Base-by-base conservation (phyloP, 306 rosid species). In the Betula pendula region DNA sequence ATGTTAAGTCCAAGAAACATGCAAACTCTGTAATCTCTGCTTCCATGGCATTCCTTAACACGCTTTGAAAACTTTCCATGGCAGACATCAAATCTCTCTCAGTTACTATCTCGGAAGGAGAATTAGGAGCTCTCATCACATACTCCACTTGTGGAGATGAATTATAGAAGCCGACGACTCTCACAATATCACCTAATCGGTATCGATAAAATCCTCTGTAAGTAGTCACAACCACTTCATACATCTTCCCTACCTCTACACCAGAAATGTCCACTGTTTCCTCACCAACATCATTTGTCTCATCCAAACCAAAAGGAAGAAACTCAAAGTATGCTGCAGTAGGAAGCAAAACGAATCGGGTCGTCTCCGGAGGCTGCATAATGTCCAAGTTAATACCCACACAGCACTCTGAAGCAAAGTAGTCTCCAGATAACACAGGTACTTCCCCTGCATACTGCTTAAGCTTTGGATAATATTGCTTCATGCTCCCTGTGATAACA, bases 321-420 rank as follows among this genome's bases (percentile, higher is more conserved):
- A 91, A 91, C 87, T 91, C 96, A 72, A 91, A 91, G 71, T 89
- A 91, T 3, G 91, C 91, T 55, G 88, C 87, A 11, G 88, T 87
- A 52, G 93, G 96, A 60, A 89, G 87, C 67, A 91, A 65, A 1
- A 81, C 84, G 1, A 80, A 88, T n/a, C 56, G 81, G 1, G 93
- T 88, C 65, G 76, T 82, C 60, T 87, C 88, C 0, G 91, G 93
- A 0, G 91, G 89, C 76, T 85, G 87, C 65, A 15, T 72, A 45
- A 84, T 81, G 77, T 89, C 90, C 76, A 87, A 74, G 77, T 91
- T 91, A 67, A 89, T 79, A 33, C 89, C 96, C 5, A 89, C 83
- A 53, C 84, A 70, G 50, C 96, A 88, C 74, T 91, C 91, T 0
- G 93, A 91, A 70, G 93, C 83, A 53, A 84, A 87, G 76, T 84